These are phyloP conservation scores for Tolypocladium ophioglossoides DNA, from an alignment of 2,329 filamentous ascomycete genomes.

Conservation along the genomic window DNA sequence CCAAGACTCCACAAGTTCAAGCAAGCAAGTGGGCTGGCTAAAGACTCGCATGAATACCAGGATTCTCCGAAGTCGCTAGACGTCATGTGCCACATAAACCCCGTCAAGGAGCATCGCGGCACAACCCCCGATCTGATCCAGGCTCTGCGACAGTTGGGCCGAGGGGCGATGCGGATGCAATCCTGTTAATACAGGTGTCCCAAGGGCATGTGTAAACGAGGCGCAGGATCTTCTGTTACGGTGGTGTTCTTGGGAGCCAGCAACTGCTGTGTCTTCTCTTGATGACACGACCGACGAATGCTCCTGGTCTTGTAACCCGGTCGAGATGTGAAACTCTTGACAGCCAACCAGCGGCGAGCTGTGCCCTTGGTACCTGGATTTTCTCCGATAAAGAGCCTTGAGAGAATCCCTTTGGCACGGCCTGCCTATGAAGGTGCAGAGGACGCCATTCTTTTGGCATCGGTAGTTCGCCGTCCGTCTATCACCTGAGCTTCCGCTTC, in stretches of 20 bases:
- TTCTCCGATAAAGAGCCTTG: too few relatives aligned
- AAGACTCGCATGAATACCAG: constrained; percentile 7
- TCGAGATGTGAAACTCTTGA: neutral
- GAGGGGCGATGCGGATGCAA: neutral
- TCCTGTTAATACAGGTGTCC: neutral
- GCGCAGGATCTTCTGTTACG: neutral
- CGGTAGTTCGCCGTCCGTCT: constrained; percentile 2
- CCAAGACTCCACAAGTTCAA: too few relatives aligned
- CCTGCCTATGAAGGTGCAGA: constrained; percentile 6
- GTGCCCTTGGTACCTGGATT: neutral
- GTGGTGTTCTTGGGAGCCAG: neutral
- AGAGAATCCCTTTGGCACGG: neutral
- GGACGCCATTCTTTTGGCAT: neutral
- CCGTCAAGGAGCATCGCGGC: constrained; percentile 19
- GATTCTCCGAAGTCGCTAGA: constrained; percentile 7
- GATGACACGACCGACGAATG: neutral
- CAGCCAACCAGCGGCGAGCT: neutral
- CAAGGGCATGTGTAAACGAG: neutral
- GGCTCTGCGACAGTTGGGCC: constrained; percentile 9
- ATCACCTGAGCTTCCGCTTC: constrained; percentile 8
- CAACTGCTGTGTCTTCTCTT: too few relatives aligned
- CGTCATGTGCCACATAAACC: constrained; percentile 4
- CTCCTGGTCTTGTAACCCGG: neutral
- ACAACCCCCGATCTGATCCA: constrained; percentile 18
- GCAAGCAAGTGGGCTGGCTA: too few relatives aligned